phyloP scores from a whole-genome alignment of 768 basidiomycete species.

The Mycena albidolilacea region DNA sequence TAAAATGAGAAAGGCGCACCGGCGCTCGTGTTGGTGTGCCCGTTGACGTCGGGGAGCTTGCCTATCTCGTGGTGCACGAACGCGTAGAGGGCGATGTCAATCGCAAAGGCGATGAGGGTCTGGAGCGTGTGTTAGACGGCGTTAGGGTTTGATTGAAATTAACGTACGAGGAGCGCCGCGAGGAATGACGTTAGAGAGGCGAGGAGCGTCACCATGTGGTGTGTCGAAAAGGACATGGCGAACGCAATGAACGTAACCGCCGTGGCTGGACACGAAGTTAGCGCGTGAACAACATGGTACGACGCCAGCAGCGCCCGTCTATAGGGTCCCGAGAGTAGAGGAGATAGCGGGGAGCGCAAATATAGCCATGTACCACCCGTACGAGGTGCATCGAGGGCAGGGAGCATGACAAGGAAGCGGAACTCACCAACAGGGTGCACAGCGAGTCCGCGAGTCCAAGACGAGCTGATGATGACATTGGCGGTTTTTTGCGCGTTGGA shows the following conservation, averaged over 20 bases:
- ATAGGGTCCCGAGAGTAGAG: too few relatives aligned
- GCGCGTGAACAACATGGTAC: too few relatives aligned
- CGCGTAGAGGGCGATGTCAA: slow-evolving; percentile 82
- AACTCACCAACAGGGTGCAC: slow-evolving; percentile 82
- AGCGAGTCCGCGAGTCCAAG: slow-evolving; percentile 83
- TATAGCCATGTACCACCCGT: too few relatives aligned
- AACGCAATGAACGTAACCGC: slow-evolving; percentile 77
- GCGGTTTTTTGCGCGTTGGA: slow-evolving; percentile 53
- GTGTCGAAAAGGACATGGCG: slow-evolving; percentile 72
- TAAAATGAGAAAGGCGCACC: slow-evolving; percentile 58
- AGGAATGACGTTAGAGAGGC: slow-evolving; percentile 81
- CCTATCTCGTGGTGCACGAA: slow-evolving; percentile 72
- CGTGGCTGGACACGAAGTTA: slow-evolving; percentile 51
- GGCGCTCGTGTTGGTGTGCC: slow-evolving; percentile 69
- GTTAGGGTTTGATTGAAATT: not conserved
- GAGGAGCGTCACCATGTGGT: slow-evolving; percentile 69
- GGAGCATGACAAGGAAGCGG: not conserved
- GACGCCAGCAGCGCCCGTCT: too few relatives aligned
- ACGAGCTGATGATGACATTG: slow-evolving; percentile 60
- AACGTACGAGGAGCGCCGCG: slow-evolving; percentile 65
- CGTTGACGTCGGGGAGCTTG: slow-evolving; percentile 60
- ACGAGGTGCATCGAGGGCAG: too few relatives aligned
- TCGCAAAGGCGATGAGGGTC: slow-evolving; percentile 80
- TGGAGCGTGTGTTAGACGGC: slow-evolving; percentile 1
- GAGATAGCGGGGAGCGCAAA: too few relatives aligned